Conservation (phyloP, 1,284 basidiomycete genomes). For the Schizophyllum amplum region DNA sequence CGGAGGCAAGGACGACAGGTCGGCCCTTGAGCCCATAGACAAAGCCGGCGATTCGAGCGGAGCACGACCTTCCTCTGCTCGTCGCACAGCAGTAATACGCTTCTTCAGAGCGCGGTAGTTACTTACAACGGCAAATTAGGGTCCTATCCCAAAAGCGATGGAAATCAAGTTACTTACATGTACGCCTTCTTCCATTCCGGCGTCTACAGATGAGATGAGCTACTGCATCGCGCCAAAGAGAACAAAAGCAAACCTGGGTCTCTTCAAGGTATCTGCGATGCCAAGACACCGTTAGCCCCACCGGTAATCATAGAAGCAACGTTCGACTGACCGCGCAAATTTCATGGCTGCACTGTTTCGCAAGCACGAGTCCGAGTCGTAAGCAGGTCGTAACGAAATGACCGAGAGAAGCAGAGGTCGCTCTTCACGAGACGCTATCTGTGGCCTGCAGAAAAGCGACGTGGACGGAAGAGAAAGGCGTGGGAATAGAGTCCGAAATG, state of each 20-base stretch:
- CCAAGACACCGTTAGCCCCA: conserved; percentile 3
- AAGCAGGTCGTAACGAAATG: background rate
- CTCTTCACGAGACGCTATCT: background rate
- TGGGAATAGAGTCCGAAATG: background rate
- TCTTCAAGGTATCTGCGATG: conserved; percentile 8
- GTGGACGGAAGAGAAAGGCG: background rate
- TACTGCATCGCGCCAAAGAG: background rate
- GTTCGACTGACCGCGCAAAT: conserved; percentile 10
- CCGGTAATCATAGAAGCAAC: background rate
- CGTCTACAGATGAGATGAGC: conserved; percentile 32
- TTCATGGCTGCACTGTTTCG: conserved; percentile 7
- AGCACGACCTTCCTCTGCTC: conserved; percentile 22
- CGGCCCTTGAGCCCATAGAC: background rate
- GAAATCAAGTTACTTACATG: conserved; percentile 41
- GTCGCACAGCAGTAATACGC: conserved; percentile 49
- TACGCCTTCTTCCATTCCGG: conserved; percentile 81
- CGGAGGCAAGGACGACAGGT: background rate
- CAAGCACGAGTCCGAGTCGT: background rate
- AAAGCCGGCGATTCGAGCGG: conserved; percentile 2
- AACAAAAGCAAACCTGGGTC: conserved; percentile 7
- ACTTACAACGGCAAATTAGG: conserved; percentile 26
- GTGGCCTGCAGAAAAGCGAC: background rate
- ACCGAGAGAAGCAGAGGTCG: background rate
- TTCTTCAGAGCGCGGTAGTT: conserved; percentile 71
- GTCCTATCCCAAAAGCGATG: conserved; percentile 2